A percentile compares a stretch with the other conserved stretches of the same genome.
phyloP scores from a whole-genome alignment of 805 yeast genomes.

The Candida dajiaensis region DNA sequence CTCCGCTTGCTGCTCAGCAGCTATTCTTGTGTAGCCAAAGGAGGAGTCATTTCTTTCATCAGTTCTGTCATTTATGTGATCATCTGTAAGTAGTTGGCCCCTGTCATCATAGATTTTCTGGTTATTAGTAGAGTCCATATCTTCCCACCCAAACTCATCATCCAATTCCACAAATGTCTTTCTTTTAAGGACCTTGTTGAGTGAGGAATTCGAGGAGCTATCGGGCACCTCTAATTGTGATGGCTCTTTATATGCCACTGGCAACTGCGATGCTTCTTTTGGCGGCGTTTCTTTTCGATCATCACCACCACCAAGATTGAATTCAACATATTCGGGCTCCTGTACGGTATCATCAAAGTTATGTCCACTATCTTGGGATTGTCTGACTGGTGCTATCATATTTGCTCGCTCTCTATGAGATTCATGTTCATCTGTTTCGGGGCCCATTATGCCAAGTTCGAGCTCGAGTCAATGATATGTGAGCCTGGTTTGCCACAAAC shows the following conservation, averaged over 20 bases:
- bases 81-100: slow-evolving; percentile 50
- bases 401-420: neutral
- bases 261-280: neutral
- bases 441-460: neutral
- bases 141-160: slow-evolving; percentile 64
- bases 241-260: neutral
- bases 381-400: neutral
- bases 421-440: neutral
- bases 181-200: neutral
- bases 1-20: slow-evolving; percentile 80
- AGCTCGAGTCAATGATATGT: too few species aligned
- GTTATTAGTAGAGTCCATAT: slow-evolving; percentile 78
- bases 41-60: slow-evolving; percentile 15
- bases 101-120: slow-evolving; percentile 74
- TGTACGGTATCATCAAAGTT: neutral
- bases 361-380: neutral
- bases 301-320: neutral
- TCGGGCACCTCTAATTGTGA: neutral
- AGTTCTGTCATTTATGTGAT: slow-evolving; percentile 11
- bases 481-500: neutral
- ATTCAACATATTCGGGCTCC: neutral
- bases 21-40: slow-evolving; percentile 80
- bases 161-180: slow-evolving; percentile 23
- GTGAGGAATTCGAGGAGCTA: neutral
- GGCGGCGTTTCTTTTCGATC: neutral